Evolutionary conservation across 805 yeast species (phyloP).

Genomic region (Sugiyamaella boreocaroliniensis): DNA sequence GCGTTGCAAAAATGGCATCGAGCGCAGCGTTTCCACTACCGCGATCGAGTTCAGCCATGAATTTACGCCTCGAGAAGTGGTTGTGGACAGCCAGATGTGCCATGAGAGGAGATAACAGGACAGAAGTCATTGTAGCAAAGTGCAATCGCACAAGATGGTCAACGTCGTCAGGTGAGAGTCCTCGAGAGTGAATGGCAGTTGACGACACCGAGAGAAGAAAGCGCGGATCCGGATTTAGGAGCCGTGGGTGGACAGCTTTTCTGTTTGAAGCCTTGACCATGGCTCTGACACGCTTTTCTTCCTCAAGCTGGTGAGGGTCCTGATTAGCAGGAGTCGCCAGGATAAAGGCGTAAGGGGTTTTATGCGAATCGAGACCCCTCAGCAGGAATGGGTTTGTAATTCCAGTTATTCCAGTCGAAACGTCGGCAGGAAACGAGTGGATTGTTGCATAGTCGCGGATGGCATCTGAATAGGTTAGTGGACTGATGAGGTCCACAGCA

Average conservation of each 20-base stretch:
- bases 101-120: slow-evolving; percentile 17
- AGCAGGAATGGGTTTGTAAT: slow-evolving; percentile 24
- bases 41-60: slow-evolving; percentile 7
- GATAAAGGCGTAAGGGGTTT: not conserved
- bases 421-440: slow-evolving; percentile 15
- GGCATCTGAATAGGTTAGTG: slow-evolving; percentile 14
- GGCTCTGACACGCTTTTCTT: slow-evolving; percentile 5
- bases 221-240: slow-evolving; percentile 11
- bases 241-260: slow-evolving; percentile 1
- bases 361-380: not conserved
- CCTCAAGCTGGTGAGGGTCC: not conserved
- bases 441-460: slow-evolving; percentile 24
- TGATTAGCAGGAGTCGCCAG: not conserved
- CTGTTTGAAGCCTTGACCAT: slow-evolving; percentile 7
- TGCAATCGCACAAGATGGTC: slow-evolving; percentile 16
- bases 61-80: slow-evolving; percentile 10
- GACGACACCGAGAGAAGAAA: slow-evolving; percentile 5
- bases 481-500: slow-evolving; percentile 19
- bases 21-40: slow-evolving; percentile 1
- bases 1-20: slow-evolving; percentile 1
- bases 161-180: not conserved
- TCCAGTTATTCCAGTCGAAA: slow-evolving; percentile 14
- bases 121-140: slow-evolving; percentile 18
- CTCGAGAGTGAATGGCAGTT: slow-evolving; percentile 1
- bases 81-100: slow-evolving; percentile 10